Base-by-base conservation (phyloP, 2,329 filamentous ascomycete species). In the Apiospora koreana region DNA sequence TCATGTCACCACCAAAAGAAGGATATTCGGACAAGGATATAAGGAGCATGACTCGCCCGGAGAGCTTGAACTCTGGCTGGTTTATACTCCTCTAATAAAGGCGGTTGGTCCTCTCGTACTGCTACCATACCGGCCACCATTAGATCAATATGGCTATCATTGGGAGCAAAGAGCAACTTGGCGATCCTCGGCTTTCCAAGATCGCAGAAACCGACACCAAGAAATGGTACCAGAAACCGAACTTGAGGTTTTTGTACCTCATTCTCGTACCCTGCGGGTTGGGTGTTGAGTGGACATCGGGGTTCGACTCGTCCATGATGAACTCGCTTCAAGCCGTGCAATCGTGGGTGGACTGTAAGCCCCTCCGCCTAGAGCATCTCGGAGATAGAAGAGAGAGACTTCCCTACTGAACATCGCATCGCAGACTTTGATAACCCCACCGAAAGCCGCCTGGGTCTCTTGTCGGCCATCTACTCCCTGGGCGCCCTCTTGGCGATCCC, bases 231-330 rank as follows among this genome's bases (percentile, higher is more conserved):
- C 74, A 80, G 38, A 83, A 83, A 69, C 81, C 79, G 1, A 81
- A 83, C 69, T 73, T 83, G 68, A 75, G 81, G 35, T 76, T 78
- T 16, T 73, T 83, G 42, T 84, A 83, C 70, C 74, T 83, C 68
- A 80, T 81, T 42, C 75, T 84, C 18, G 75, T 83, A n/a, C 82
- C 81, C 0, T 80, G 79, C 5, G 80, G 77, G 0, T 74, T 84
- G n/a, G 82, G 82, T 0, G 81, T 83, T 3, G 81, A 83, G 72
- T 82, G 80, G 81, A 87, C 85, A 0, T 82, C 80, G 0, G 81
- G 81, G 1, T 83, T 82, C 66, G 80, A 83, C 72, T 81, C 78
- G 1, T 83, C 81, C 28, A 83, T 83, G 80, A 83, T 83, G 81
- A 84, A 83, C 74, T 79, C 77, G 45, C 74, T 84, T 1, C 81